Conservation (phyloP, 176 grass and related monocot genomes). For the Bothriochloa decipiens region DNA sequence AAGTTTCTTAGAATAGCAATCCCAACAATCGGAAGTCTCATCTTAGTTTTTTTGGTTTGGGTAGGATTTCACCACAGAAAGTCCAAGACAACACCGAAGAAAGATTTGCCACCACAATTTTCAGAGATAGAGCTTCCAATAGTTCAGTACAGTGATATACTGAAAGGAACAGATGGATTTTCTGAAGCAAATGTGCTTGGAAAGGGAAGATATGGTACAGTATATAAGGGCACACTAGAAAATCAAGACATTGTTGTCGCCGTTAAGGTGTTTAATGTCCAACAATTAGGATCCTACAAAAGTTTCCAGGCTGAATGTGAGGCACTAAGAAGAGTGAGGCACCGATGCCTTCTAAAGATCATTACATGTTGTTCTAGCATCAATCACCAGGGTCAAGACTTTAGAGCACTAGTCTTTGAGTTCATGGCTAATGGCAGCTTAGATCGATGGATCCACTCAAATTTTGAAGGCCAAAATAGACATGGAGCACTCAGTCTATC, state of each 20-base stretch:
- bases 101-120: background rate
- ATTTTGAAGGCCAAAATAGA: too few relatives aligned
- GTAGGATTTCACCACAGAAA: background rate
- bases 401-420: slow-evolving; percentile 43
- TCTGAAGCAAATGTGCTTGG: slow-evolving; percentile 37
- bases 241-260: background rate
- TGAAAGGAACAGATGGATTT: slow-evolving; percentile 29
- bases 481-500: background rate
- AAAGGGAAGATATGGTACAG: slow-evolving; percentile 29
- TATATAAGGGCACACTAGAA: slow-evolving; percentile 23
- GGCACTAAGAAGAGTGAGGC: slow-evolving; percentile 35
- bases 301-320: slow-evolving; percentile 53
- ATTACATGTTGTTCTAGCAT: slow-evolving; percentile 45
- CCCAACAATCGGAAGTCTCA: background rate
- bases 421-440: slow-evolving; percentile 42
- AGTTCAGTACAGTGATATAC: slow-evolving; percentile 12
- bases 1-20: background rate
- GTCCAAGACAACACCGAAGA: background rate
- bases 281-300: slow-evolving; percentile 16
- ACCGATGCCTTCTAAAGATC: slow-evolving; percentile 46
- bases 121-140: background rate
- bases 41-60: background rate
- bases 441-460: slow-evolving; percentile 41
- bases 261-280: slow-evolving; percentile 44
- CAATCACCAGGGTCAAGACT: slow-evolving; percentile 38